Evolutionary conservation across 2,329 filamentous ascomycete genomes (phyloP).

Genomic region (Xylariaceae sp.): DNA sequence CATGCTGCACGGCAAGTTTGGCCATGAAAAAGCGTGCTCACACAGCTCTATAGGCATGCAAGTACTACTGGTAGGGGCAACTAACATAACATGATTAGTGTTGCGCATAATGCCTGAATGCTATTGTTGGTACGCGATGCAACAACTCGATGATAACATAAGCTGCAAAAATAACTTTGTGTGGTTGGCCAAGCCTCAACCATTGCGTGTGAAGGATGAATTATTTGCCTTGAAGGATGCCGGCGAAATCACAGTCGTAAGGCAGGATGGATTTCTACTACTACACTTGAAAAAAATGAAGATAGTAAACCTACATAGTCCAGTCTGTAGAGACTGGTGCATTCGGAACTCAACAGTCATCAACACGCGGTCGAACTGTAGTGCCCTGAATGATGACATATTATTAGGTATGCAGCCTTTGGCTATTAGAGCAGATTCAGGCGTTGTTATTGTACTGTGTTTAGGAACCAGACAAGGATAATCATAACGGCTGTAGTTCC

Average conservation of each 20-base stretch:
- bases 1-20: conserved; percentile 5
- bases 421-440: not conserved
- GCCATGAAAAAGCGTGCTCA: conserved; percentile 1
- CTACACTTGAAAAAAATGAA: no score
- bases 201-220: not conserved
- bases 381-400: not conserved
- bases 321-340: no score
- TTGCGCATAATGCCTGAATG: conserved; percentile 6
- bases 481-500: no score
- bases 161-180: conserved; percentile 3
- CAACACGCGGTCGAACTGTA: not conserved
- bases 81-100: conserved; percentile 11
- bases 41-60: not conserved
- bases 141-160: conserved; percentile 7
- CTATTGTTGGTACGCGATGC: conserved; percentile 11
- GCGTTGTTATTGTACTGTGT: no score
- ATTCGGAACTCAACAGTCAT: no score
- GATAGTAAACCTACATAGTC: no score
- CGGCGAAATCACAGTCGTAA: conserved; percentile 10
- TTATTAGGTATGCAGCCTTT: no score
- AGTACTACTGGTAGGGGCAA: not conserved
- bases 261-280: no score
- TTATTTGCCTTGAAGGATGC: conserved; percentile 8
- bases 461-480: no score
- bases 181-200: conserved; percentile 4